Base-by-base conservation (phyloP, 176 grass and related monocot species). In the Tillandsia fasciculata region DNA sequence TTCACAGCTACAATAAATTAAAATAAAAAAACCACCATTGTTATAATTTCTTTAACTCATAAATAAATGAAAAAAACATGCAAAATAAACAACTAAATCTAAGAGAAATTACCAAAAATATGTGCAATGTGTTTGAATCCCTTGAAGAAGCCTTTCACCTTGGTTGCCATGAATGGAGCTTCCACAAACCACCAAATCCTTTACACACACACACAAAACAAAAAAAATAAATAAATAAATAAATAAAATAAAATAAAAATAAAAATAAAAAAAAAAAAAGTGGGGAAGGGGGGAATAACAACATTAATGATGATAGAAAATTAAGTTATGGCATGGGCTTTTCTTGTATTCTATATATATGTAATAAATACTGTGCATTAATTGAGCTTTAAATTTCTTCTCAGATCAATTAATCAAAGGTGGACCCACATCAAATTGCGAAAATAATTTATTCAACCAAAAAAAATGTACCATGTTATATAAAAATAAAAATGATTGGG, bases 61-160 rank as follows among this genome's bases (percentile, higher is more conserved):
- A 4, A 65, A 50, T 50, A 7, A 50, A 72, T 72, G 14, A 57
- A 10, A 70, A 24, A 76, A 11, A 65, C 1, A 29, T 61, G 68
- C 15, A 53, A 24, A 33, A 33, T 29, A 33, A 33, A 33, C 4
- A 33, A 33, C 29, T 33, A 33, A 33, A 33, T 33, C 29, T 66
- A 8, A 59, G 20, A 20, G 1, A 8, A 61, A 66, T 77, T 24
- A 93, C 86, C 79, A 71, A 96, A 96, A 51, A 90, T 87, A 20
- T 84, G 84, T 18, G 91, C 89, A 71, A 96, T 83, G 61, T 77
- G 52, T 81, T 85, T 90, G 78, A 90, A 63, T 51, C 84, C 79
- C 84, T 96, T 96, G 81, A 90, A 78, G 67, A 90, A 65, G 50
- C 87, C 91, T 70, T 96, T 96, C 70, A 85, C 69, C 82, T 86